Evolutionary conservation across 495 filamentous ascomycete species (phyloP).

Genomic region (Daldinia bambusicola): DNA sequence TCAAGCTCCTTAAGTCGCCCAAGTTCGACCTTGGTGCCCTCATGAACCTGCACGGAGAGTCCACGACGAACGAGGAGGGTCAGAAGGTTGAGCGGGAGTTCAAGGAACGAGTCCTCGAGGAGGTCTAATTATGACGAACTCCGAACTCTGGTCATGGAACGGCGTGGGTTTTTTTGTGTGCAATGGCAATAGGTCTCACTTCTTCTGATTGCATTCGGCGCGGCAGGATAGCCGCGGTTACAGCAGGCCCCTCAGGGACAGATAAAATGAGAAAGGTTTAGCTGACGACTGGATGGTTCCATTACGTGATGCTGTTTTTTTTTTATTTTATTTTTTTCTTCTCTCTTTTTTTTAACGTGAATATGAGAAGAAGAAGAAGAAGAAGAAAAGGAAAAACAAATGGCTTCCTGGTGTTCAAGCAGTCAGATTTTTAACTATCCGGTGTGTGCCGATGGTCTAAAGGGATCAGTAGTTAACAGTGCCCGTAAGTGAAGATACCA

Average conservation of each 20-base stretch:
- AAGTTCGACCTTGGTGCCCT: conserved; percentile 99
- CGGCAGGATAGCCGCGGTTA: conserved; percentile 63
- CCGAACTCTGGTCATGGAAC: conserved; percentile 54
- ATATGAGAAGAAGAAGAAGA: background rate
- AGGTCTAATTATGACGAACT: conserved; percentile 73
- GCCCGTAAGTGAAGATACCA: background rate
- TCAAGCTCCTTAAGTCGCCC: conserved; percentile 96
- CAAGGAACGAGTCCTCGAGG: conserved; percentile 95
- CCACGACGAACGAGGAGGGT: conserved; percentile 92
- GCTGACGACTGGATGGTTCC: conserved; percentile 38
- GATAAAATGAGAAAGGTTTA: conserved; percentile 50
- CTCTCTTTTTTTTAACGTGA: background rate
- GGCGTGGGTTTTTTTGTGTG: conserved; percentile 62
- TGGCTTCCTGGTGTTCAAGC: background rate
- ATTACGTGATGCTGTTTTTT: conserved; percentile 14
- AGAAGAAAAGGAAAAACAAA: background rate
- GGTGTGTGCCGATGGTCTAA: background rate
- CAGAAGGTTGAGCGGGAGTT: conserved; percentile 99
- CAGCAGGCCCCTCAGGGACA: conserved; percentile 52
- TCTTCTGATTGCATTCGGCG: conserved; percentile 68
- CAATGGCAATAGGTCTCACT: conserved; percentile 63
- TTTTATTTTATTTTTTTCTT: too few relatives aligned
- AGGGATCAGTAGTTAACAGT: background rate
- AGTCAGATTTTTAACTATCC: background rate
- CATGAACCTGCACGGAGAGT: conserved; percentile 95